These are phyloP conservation scores for Tetrahymena thermophila DNA, from an alignment of 73 alveolate genomes.

Conservation along the genomic window DNA sequence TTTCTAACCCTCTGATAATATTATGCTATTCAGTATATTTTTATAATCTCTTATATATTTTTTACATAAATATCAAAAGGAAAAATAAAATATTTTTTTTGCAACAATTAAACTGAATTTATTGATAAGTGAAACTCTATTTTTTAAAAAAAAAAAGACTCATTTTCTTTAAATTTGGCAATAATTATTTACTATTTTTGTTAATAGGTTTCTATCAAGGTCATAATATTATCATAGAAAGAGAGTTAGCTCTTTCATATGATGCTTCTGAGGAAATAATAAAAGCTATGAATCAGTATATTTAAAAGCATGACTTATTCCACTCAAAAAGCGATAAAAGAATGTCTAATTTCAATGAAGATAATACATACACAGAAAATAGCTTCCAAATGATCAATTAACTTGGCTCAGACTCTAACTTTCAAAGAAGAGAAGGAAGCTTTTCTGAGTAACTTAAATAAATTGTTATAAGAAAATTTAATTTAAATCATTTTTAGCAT, in stretches of 20 bases:
- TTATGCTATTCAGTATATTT: neutral
- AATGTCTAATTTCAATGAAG: neutral
- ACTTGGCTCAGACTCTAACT: neutral
- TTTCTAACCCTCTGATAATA: neutral
- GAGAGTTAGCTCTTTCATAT: neutral
- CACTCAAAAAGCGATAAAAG: neutral
- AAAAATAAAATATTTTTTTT: no score
- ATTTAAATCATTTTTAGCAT: neutral
- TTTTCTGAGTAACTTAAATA: neutral
- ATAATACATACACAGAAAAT: neutral
- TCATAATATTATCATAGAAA: neutral
- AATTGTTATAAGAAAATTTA: neutral
- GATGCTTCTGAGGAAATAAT: neutral
- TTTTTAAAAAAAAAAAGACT: neutral
- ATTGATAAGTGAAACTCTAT: no score
- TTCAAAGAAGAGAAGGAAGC: neutral
- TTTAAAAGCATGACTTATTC: neutral
- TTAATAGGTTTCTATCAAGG: neutral
- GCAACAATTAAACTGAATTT: no score
- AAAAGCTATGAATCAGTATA: neutral
- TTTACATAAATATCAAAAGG: no score
- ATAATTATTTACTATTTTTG: neutral
- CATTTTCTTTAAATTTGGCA: neutral
- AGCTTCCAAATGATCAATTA: neutral
- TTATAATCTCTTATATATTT: neutral